phyloP scores from a whole-genome alignment of 176 grass and related monocot genomes.

The Leersia perrieri region DNA sequence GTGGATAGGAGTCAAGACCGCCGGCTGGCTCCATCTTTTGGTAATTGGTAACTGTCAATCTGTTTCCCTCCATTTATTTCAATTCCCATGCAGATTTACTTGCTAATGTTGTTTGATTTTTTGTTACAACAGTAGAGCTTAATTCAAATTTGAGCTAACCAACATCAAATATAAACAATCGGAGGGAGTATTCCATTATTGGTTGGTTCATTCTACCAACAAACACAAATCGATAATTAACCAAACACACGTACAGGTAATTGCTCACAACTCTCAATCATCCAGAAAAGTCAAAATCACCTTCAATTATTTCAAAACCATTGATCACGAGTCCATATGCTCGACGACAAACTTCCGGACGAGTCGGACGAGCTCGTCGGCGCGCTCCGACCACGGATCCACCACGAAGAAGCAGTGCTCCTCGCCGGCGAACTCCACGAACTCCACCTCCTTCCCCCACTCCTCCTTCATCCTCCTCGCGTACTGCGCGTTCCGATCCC shows the following conservation, averaged over 20 bases:
- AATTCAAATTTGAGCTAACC: too few relatives aligned
- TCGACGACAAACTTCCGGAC: conserved; percentile 31
- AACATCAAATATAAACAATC: too few relatives aligned
- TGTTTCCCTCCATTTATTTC: too few relatives aligned
- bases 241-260: not conserved
- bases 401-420: conserved; percentile 36
- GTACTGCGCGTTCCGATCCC: conserved; percentile 42
- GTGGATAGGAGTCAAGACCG: too few relatives aligned
- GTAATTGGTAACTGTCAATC: too few relatives aligned
- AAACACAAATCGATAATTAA: not conserved
- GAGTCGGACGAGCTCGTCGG: conserved; percentile 30
- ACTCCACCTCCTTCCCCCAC: conserved; percentile 41
- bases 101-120: too few relatives aligned
- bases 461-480: conserved; percentile 38
- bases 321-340: conserved; percentile 12
- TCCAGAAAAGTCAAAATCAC: not conserved
- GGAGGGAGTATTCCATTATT: not conserved
- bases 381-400: conserved; percentile 38
- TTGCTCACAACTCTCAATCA: not conserved
- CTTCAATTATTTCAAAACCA: not conserved
- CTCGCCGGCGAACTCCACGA: conserved; percentile 25
- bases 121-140: too few relatives aligned
- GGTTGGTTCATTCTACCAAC: not conserved
- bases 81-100: too few relatives aligned
- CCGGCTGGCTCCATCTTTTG: too few relatives aligned